Conservation (phyloP, 2,329 filamentous ascomycete species). For the Helotiales sp. region DNA sequence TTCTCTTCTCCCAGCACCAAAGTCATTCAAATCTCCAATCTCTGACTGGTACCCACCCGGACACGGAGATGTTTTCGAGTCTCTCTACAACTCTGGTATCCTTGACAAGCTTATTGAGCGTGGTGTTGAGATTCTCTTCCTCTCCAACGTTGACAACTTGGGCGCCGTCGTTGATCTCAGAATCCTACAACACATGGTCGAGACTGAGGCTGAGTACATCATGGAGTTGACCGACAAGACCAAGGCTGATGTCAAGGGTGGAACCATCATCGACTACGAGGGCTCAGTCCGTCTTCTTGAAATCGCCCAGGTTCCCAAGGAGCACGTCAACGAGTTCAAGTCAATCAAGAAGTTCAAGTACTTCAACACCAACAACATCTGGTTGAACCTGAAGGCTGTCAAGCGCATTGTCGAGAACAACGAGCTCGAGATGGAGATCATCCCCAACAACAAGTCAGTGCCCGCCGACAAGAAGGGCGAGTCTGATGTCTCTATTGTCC, state of each 20-base stretch:
- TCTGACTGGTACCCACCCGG: constrained; percentile 98
- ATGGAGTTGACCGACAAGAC: constrained; percentile 99
- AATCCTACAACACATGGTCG: constrained; percentile 99
- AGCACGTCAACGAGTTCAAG: constrained; percentile 99
- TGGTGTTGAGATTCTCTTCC: constrained; percentile 96
- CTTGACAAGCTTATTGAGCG: constrained; percentile 94
- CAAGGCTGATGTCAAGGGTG: constrained; percentile 99
- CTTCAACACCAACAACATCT: constrained; percentile 99
- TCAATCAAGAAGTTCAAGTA: constrained; percentile 99
- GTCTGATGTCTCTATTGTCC: constrained; percentile 94
- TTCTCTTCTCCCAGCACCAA: constrained; percentile 92
- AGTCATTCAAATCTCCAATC: constrained; percentile 82
- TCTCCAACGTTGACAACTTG: constrained; percentile 98
- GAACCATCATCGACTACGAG: constrained; percentile 99
- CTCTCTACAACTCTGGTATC: constrained; percentile 97
- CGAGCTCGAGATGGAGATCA: constrained; percentile 99
- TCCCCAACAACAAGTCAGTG: constrained; percentile 98
- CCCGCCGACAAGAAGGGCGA: constrained; percentile 99
- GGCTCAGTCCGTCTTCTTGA: constrained; percentile 94
- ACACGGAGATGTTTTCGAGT: constrained; percentile 99
- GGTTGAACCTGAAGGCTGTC: constrained; percentile 96
- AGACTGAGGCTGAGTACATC: constrained; percentile 96
- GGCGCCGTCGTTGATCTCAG: constrained; percentile 96
- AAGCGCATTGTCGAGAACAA: constrained; percentile 99
- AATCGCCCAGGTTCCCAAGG: constrained; percentile 98